Base-by-base conservation (phyloP, 116 monocot genomes). In the Trichopus zeylanicus region DNA sequence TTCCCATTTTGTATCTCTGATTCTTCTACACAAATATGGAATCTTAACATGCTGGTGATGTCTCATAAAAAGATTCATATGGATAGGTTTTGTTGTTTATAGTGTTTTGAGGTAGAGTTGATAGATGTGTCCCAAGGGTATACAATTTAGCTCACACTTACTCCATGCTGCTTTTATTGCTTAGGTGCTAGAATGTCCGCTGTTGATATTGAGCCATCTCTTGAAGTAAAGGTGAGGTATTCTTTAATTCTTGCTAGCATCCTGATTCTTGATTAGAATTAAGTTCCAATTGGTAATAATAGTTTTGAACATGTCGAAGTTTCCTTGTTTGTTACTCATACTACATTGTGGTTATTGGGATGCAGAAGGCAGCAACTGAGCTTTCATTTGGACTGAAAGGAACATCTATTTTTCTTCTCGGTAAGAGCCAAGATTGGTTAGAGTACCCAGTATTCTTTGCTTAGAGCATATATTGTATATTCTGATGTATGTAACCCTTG, bases 371-470 rank as follows among this genome's bases (percentile, higher is more conserved):
- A 64, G 87, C 90, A 67, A 57, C 55, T 21, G 87, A 95, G 52
- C 27, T 87, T 6, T 57, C 63, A 1, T 53, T 66, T 57, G 76
- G 69, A 34, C 66, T 95, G 69, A 95, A 84, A 81, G 90, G 90
- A 52, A 84, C 95, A 26, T 90, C 90, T 53, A 63, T 95, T 53
- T 95, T 90, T 79, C 80, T 95, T 61, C 81, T 90, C 55, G 95
- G 95, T 95, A 75, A 24, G 49, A 6, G 10, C 34, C 34, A 10
- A 35, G 10, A 6, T 5, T 10, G 34, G 34, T 35, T 6, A 6
- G 10, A 10, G 34, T 35, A 35, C 10, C 5, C 10, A 27, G 51
- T 49, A 8, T 29, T 12, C 5, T 60, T 0, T 3, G 46, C 19
- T 63, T 30, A 31, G 53, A 27, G 23, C 9, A 24, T n/a, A n/a